Evolutionary conservation across 2,329 filamentous ascomycete species (phyloP).

Genomic region (Claviceps capensis): DNA sequence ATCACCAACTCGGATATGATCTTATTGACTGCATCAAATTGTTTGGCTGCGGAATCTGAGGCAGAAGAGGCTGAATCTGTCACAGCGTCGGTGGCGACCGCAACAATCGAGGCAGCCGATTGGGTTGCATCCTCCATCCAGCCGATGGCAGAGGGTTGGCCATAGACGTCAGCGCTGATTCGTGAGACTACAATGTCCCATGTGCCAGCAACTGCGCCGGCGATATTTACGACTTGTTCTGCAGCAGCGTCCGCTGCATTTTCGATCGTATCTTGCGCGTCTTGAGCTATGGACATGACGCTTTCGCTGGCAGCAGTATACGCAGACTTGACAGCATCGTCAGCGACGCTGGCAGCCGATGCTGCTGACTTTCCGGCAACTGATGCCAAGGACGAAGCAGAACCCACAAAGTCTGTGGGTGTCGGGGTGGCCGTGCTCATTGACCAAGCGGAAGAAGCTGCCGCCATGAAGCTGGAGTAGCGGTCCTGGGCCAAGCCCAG

Average conservation of each 20-base stretch:
- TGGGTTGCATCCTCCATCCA: conserved; percentile 36
- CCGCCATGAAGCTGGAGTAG: conserved; percentile 61
- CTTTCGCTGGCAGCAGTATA: conserved; percentile 31
- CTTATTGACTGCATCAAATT: conserved; percentile 56
- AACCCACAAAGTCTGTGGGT: conserved; percentile 36
- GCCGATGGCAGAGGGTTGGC: conserved; percentile 44
- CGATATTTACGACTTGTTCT: conserved; percentile 23
- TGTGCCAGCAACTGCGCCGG: conserved; percentile 24
- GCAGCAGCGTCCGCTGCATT: conserved; percentile 32
- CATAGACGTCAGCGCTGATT: conserved; percentile 58
- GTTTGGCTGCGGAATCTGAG: conserved; percentile 43
- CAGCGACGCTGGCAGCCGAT: conserved; percentile 31
- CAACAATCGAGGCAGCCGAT: conserved; percentile 41
- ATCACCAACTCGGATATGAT: conserved; percentile 64
- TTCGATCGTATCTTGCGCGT: conserved; percentile 23
- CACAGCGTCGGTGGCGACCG: conserved; percentile 39
- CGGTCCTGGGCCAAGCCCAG: conserved; percentile 65
- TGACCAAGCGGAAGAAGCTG: conserved; percentile 57
- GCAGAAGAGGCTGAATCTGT: conserved; percentile 34
- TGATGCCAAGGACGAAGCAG: conserved; percentile 35
- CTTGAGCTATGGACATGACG: conserved; percentile 24
- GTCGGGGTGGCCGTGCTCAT: conserved; percentile 41
- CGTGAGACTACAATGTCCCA: conserved; percentile 38
- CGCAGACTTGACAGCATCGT: conserved; percentile 37
- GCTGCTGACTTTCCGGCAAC: conserved; percentile 32